Base-by-base conservation (phyloP, 2,329 filamentous ascomycete species). In the Aspergillus piperis region DNA sequence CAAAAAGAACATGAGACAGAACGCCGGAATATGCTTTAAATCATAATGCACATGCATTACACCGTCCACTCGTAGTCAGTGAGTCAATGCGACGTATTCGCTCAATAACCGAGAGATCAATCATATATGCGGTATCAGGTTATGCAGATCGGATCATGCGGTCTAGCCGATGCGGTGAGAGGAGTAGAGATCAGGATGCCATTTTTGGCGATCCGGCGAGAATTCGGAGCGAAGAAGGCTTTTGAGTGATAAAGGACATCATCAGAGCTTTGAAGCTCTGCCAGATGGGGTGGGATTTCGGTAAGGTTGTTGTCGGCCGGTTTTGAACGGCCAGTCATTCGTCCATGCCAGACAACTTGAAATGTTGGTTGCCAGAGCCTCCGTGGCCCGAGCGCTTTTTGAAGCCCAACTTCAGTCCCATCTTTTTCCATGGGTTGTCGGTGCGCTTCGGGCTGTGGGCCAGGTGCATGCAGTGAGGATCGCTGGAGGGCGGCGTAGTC, bases 351-450 rank as follows among this genome's bases (percentile, higher is more conserved):
- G 65, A 59, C 36, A 68, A 65, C 61, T 66, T 65, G 55, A 67
- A 62, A 60, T 68, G 68, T 54, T 69, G 68, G 55, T 65, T 69
- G 38, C 64, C 61, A 39, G 64, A 63, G 51, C 65, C 69, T 21
- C 64, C 64, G 8, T 65, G 62, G 25, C 66, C 66, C 19, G 73
- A 71, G 21, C 71, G 72, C 64, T 78, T 78, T 63, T 77, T 78
- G 61, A 77, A 78, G 13, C 76, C 77, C 56, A 83, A 68, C 67
- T 81, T 82, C 73, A 81, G 78, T 3, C 80, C 80, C 79, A 82
- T 81, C 65, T 82, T 82, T 70, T 81, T 83, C 80, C 81, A 83
- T 5, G 80, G 77, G 65, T 81, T 81, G 53, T 82, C 78, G 61
- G 76, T 69, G 62, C 77, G 75, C 67, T 77, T 76, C n/a, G 77